A percentile compares a stretch with the other conserved stretches of the same genome.
Conservation (phyloP, 192 early-diverging fungal species). For the Coemansia pectinata region DNA sequence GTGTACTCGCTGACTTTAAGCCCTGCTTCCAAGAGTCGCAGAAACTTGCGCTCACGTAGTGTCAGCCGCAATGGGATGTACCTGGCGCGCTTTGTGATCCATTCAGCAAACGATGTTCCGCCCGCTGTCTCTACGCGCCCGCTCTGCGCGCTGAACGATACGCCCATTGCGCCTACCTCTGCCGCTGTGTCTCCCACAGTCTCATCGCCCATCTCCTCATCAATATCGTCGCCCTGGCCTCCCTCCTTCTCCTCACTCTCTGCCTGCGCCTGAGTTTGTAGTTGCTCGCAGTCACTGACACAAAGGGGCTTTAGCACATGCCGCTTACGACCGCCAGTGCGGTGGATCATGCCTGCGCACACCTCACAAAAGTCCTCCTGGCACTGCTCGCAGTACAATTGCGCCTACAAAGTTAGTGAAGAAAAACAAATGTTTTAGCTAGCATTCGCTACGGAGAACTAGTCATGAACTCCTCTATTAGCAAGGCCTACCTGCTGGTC, state of each 20-base stretch:
- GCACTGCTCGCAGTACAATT: slow-evolving; percentile 75
- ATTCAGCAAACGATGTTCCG: slow-evolving; percentile 69
- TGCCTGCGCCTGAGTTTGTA: slow-evolving; percentile 9
- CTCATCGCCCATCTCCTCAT: slow-evolving; percentile 7
- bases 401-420: slow-evolving; percentile 25
- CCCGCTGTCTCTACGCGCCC: slow-evolving; percentile 44
- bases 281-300: slow-evolving; percentile 12
- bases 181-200: not conserved
- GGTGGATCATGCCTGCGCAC: slow-evolving; percentile 83
- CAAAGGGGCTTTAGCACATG: slow-evolving; percentile 57
- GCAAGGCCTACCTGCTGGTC: slow-evolving; percentile 61
- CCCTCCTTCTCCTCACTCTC: not conserved
- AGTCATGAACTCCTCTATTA: not conserved
- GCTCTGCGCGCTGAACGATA: slow-evolving; percentile 42
- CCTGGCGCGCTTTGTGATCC: slow-evolving; percentile 85
- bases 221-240: not conserved
- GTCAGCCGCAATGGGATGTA: slow-evolving; percentile 94
- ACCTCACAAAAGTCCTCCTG: slow-evolving; percentile 90
- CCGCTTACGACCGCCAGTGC: slow-evolving; percentile 68
- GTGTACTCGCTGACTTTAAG: slow-evolving; percentile 91
- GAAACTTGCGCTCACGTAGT: slow-evolving; percentile 85
- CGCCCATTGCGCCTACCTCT: slow-evolving; percentile 43
- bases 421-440: not conserved
- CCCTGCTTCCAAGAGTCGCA: slow-evolving; percentile 93
- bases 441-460: not conserved